Percentiles rank a stretch among this genome's conserved stretches.
These are phyloP conservation scores for Phaeosphaeriaceae sp. DNA, from an alignment of 2,329 filamentous ascomycete species.

Conservation along the genomic window DNA sequence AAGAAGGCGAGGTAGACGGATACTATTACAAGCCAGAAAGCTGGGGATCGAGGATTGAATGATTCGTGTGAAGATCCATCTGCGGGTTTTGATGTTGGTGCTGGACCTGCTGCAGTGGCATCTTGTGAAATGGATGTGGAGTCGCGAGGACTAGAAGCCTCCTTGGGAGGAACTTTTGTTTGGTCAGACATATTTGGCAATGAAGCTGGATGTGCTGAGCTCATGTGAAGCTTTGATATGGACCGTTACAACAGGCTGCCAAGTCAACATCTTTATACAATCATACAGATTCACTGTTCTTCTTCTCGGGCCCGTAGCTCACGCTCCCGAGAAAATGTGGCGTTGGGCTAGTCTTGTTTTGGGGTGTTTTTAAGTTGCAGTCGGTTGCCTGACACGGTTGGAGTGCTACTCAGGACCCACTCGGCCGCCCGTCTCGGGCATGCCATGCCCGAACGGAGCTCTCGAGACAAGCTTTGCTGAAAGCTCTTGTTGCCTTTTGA, in stretches of 20 bases:
- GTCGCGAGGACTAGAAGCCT: not conserved
- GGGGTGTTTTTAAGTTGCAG: not conserved
- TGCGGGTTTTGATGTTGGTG: not conserved
- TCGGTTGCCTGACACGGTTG: not conserved
- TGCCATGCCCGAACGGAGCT: not conserved
- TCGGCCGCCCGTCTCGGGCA: no score
- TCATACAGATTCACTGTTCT: no score
- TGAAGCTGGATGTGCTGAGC: not conserved
- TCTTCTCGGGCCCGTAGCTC: not conserved
- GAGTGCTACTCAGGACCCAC: no score
- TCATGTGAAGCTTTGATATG: not conserved
- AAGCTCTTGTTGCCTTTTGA: no score
- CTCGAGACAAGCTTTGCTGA: no score
- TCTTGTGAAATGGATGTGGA: not conserved
- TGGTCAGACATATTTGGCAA: not conserved
- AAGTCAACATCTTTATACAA: not conserved
- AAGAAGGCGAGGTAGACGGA: conserved; percentile 36
- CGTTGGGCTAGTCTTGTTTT: not conserved
- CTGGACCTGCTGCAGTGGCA: not conserved
- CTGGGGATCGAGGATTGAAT: conserved; percentile 18
- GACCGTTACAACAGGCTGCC: not conserved
- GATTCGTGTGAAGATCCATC: not conserved
- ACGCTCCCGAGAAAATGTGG: not conserved
- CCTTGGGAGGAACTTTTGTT: not conserved
- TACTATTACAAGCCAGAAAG: conserved; percentile 30